phyloP scores from a whole-genome alignment of 805 yeast species.

The Teunomyces gatunensis region DNA sequence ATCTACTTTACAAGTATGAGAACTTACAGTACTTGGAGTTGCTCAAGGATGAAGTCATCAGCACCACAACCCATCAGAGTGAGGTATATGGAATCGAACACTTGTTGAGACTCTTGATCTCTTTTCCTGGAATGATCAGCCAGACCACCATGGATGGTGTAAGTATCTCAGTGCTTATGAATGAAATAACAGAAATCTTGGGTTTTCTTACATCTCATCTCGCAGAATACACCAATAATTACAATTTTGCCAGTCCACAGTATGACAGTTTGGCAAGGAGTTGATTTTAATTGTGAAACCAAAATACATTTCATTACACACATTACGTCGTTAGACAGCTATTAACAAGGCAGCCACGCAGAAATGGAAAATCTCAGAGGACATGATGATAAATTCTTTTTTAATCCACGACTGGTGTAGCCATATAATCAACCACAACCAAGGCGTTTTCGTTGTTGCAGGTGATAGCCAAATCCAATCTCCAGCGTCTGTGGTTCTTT shows the following conservation, averaged over 20 bases:
- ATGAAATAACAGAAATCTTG: conserved; percentile 54
- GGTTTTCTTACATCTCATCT: conserved; percentile 48
- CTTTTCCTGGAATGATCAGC: conserved; percentile 79
- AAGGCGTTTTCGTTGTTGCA: conserved; percentile 66
- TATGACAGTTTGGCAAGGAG: conserved; percentile 35
- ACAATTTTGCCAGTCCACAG: conserved; percentile 37
- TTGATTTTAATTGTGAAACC: background rate
- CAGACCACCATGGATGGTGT: conserved; percentile 80
- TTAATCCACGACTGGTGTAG: conserved; percentile 40
- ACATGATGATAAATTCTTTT: background rate
- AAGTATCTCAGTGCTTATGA: conserved; percentile 54
- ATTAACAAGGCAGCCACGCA: background rate
- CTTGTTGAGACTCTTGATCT: conserved; percentile 68
- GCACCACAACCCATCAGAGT: conserved; percentile 6
- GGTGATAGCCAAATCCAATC: conserved; percentile 58
- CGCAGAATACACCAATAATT: conserved; percentile 30
- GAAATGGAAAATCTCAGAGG: background rate
- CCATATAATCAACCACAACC: conserved; percentile 62
- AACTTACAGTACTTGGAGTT: conserved; percentile 66
- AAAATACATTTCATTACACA: conserved; percentile 6
- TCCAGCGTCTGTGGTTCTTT: conserved; percentile 55
- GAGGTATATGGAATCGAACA: conserved; percentile 74
- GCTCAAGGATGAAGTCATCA: conserved; percentile 38
- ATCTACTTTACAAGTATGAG: conserved; percentile 73
- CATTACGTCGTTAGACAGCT: conserved; percentile 3